These are phyloP conservation scores for Macadamia tetraphylla DNA, from an alignment of 164 flowering plant species.

Conservation along the genomic window DNA sequence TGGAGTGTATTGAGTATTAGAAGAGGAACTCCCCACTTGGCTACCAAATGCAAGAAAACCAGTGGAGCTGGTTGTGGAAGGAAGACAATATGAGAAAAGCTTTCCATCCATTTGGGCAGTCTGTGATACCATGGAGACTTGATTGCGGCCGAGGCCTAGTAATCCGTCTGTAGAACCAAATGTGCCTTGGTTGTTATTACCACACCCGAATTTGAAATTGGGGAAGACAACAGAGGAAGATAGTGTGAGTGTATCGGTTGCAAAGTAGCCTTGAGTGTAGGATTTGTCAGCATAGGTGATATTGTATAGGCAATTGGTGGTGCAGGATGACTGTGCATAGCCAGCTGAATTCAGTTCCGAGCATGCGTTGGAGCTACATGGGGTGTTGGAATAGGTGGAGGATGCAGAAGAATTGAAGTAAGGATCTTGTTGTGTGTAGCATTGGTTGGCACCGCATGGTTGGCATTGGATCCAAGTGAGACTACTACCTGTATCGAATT, in stretches of 20 bases:
- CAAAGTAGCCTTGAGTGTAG: not conserved
- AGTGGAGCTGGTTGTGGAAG: conserved; percentile 9
- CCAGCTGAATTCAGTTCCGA: too few species aligned
- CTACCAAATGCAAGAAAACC: conserved; percentile 16
- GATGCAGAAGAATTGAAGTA: conserved; percentile 22
- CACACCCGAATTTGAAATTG: too few species aligned
- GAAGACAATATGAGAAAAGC: conserved; percentile 20
- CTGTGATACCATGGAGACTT: too few species aligned
- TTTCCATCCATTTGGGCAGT: too few species aligned
- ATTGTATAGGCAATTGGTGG: not conserved
- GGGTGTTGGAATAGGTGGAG: not conserved
- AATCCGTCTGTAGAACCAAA: too few species aligned
- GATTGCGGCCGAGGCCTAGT: too few species aligned
- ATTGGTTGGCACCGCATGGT: conserved; percentile 16
- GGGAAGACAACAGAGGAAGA: too few species aligned
- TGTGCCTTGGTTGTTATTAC: too few species aligned
- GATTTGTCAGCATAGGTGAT: conserved; percentile 4
- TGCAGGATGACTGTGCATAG: too few species aligned
- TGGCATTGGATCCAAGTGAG: not conserved
- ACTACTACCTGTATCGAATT: too few species aligned
- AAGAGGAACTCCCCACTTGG: not conserved
- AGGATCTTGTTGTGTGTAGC: conserved; percentile 18
- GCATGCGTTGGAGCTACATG: conserved; percentile 11
- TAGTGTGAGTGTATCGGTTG: conserved; percentile 1
- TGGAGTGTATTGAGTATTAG: not conserved